These are phyloP conservation scores for Eimeria praecox DNA, from an alignment of 169 alveolate species.

Conservation along the genomic window DNA sequence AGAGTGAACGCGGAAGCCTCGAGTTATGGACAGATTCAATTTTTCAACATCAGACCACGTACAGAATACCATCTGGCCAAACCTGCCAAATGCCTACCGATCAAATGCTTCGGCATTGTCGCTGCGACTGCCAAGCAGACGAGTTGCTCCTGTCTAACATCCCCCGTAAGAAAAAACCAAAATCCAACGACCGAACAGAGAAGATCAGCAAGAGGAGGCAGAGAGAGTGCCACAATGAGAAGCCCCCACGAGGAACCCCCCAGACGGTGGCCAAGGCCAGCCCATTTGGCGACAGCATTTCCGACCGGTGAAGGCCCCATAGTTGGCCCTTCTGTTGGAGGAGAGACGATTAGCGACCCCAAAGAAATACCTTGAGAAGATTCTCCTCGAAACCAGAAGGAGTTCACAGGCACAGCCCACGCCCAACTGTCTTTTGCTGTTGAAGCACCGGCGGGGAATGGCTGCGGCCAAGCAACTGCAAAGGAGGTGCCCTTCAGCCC, in stretches of 20 bases:
- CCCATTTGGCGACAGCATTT: conserved; percentile 36
- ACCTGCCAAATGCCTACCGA: conserved; percentile 37
- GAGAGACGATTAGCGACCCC: background rate
- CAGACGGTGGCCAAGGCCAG: conserved; percentile 21
- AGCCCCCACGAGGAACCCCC: conserved; percentile 73
- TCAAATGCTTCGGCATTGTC: conserved; percentile 64
- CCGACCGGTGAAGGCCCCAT: conserved; percentile 40
- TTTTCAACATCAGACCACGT: background rate
- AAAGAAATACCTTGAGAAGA: background rate
- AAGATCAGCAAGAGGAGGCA: conserved; percentile 62
- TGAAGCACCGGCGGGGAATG: conserved; percentile 11
- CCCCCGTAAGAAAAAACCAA: conserved; percentile 58
- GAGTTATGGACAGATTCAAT: background rate
- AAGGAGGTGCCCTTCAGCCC: conserved; percentile 54
- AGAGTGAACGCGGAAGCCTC: background rate
- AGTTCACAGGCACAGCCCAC: conserved; percentile 54
- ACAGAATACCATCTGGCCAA: background rate
- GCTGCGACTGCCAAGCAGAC: conserved; percentile 71
- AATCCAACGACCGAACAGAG: conserved; percentile 48
- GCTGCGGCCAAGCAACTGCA: conserved; percentile 63
- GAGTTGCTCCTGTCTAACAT: conserved; percentile 63
- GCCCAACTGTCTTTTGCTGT: background rate
- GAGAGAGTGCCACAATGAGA: conserved; percentile 19
- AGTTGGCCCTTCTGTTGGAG: conserved; percentile 36
- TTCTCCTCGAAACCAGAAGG: conserved; percentile 57